phyloP scores from a whole-genome alignment of 1,284 basidiomycete species.

The Ceratobasidium sp. region DNA sequence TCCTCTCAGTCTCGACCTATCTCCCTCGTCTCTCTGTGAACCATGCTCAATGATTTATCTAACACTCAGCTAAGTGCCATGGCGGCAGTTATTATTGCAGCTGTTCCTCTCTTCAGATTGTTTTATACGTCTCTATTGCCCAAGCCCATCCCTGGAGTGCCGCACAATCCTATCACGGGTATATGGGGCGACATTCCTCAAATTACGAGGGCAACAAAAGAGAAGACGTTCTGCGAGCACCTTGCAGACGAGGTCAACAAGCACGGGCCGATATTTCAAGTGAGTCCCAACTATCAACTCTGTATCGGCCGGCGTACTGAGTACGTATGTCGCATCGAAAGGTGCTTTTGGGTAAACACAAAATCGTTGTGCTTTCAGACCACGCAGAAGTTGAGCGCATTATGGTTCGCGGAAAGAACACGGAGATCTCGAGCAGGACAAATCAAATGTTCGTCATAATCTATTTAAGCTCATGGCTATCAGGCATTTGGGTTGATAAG shows the following conservation, averaged over 20 bases:
- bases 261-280: constrained; percentile 28
- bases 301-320: no score
- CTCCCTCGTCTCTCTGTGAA: no score
- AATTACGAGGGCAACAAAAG: not conserved
- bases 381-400: constrained; percentile 20
- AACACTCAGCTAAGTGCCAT: no score
- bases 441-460: not conserved
- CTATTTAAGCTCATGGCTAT: no score
- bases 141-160: constrained; percentile 16
- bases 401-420: constrained; percentile 10
- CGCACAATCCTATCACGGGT: constrained; percentile 18
- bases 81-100: not conserved
- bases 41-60: no score
- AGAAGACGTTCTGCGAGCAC: constrained; percentile 29
- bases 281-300: not conserved
- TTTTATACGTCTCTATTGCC: constrained; percentile 15
- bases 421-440: not conserved
- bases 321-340: no score
- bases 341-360: constrained; percentile 5
- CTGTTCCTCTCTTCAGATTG: not conserved
- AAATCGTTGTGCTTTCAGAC: constrained; percentile 15
- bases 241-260: not conserved
- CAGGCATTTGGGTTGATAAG: no score
- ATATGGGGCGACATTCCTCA: constrained; percentile 29
- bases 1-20: no score